phyloP scores from a whole-genome alignment of 805 yeast species.

The Tetrapisispora namnaoensis region DNA sequence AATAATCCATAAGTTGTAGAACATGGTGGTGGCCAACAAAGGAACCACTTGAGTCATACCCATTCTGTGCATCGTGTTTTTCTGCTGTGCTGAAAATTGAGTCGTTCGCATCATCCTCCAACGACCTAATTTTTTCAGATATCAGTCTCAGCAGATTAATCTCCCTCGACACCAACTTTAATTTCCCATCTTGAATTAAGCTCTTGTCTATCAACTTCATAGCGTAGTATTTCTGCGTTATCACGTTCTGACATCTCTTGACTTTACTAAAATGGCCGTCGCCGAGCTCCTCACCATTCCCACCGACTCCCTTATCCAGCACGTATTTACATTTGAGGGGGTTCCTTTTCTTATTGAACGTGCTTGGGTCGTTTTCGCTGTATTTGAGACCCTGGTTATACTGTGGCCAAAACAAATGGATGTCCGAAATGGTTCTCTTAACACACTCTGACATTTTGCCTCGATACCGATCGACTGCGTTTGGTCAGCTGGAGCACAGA shows the following conservation, averaged over 20 bases:
- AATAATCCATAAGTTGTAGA: slow-evolving; percentile 56
- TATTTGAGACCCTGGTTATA: background rate
- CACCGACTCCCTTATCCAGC: slow-evolving; percentile 5
- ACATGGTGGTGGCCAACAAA: slow-evolving; percentile 39
- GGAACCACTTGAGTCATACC: background rate
- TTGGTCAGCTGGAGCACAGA: no score
- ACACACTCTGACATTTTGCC: background rate
- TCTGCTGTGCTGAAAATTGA: slow-evolving; percentile 1
- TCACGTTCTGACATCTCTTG: slow-evolving; percentile 37
- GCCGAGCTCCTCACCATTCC: slow-evolving; percentile 23
- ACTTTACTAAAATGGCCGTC: slow-evolving; percentile 44
- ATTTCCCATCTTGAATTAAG: slow-evolving; percentile 18
- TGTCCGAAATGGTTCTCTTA: slow-evolving; percentile 3
- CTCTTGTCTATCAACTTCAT: slow-evolving; percentile 33
- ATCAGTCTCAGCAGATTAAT: slow-evolving; percentile 38
- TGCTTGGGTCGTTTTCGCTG: background rate
- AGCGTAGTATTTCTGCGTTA: slow-evolving; percentile 38
- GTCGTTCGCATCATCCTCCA: slow-evolving; percentile 21
- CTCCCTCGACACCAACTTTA: slow-evolving; percentile 46
- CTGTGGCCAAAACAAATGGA: slow-evolving; percentile 2
- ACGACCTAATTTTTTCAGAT: slow-evolving; percentile 16
- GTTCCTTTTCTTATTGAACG: background rate
- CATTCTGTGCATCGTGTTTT: background rate
- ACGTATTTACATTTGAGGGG: slow-evolving; percentile 24
- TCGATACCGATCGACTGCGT: no score